Base-by-base conservation (phyloP, 768 basidiomycete genomes). In the Xerocomus potaroensis region DNA sequence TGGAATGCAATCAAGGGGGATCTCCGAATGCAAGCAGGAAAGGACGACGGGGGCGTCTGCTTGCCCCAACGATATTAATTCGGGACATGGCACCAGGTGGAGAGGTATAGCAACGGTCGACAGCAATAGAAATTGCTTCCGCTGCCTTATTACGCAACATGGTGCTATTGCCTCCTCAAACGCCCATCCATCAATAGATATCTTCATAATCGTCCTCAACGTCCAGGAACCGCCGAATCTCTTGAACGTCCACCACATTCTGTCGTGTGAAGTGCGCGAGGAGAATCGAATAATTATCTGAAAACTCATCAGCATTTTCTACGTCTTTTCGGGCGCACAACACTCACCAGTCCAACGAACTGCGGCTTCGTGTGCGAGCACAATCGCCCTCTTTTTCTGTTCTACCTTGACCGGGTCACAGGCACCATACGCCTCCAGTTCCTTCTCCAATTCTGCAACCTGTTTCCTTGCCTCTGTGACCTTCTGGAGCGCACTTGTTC, bases 331-430 rank as follows among this genome's bases (percentile, higher is more conserved):
- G 5, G 19, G n/a, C 24, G 3, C 29, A 3, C 23, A 35, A 19
- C 27, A 66, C 81, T 47, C 54, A 94, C 93, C 93, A 29, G 93
- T 97, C 88, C 91, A 93, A 12, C 90, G 81, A 19, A 84, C 62
- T 11, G 85, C 79, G 11, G 90, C 91, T 60, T 95, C 91, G 51
- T 85, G 88, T 3, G 87, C 90, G 12, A 93, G 72, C 41, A 78
- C 74, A 9, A 81, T 74, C 0, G 84, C 90, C 38, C 86, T 70
- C 41, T 76, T 80, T 62, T 83, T 86, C 61, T 85, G 81, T 59
- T 92, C 86, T 18, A 92, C 74, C 64, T 82, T 86, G 36, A 72
- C 76, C 0, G 92, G 92, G 66, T 96, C 90, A 45, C 87, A 91
- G 15, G 86, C 82, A 34, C 87, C 87, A 59, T 92, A 93, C 27